Evolutionary conservation across 768 basidiomycete genomes (phyloP), one percentile per base, ranked within the genome.

Genomic region (Crassisporium funariophilum): DNA sequence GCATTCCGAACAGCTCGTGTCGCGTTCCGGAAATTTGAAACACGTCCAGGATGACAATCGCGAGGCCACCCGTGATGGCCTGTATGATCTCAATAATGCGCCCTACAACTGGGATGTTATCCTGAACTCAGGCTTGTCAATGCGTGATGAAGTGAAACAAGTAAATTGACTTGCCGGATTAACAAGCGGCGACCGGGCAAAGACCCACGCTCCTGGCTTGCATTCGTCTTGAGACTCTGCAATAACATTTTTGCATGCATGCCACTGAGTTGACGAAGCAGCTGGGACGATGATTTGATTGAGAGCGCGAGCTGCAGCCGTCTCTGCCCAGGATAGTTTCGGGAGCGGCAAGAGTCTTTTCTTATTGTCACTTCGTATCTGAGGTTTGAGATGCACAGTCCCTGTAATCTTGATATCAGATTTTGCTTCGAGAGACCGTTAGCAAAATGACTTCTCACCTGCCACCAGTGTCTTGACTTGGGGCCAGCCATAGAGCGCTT

Each of bases 201-300:
- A 56, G 7, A 63, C 49, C 62, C 62, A 65, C 1, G 52, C 56
- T 12, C 49, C 50, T 16, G 38, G 36, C 6, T 41, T 22, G 40
- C 63, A 63, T 13, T 47, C 22, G 41, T 63, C 63, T 35, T 50
- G 24, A 19, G 55, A 52, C 31, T 37, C 15, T n/a, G 56, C 34
- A n/a, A 60, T 23, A 10, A 55, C 53, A 43, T 37, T 37, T 21
- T 39, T 39, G 35, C 56, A 53, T 21, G 34, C 37, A 16, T 39
- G 15, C 57, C 59, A 62, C 15, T 6, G 31, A n/a, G 5, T 17
- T 15, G 20, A 16, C n/a, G 31, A 17, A 21, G 24, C 43, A 29
- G n/a, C 2, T 33, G 5, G 31, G 20, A 29, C 6, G 6, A 5
- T 29, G 5, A 33, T 44, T 3, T 10, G 19, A 20, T 20, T 17